These are phyloP conservation scores for Trametes villosa DNA, from an alignment of 768 basidiomycete genomes.

Conservation along the genomic window DNA sequence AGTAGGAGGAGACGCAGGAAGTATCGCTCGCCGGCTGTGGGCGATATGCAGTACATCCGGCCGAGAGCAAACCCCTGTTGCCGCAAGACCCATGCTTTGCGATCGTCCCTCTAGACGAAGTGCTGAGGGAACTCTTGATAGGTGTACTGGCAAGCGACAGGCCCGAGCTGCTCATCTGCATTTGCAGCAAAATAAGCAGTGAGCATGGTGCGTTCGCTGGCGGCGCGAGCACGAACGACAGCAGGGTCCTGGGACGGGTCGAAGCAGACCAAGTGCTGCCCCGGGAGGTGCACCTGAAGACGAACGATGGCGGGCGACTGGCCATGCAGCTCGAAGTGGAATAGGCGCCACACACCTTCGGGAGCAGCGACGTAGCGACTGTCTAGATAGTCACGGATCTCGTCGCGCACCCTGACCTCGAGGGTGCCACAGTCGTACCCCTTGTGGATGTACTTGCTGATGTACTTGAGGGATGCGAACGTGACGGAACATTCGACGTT, in stretches of 20 bases:
- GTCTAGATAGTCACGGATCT: slow-evolving; percentile 42
- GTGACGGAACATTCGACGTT: slow-evolving; percentile 50
- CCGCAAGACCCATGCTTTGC: background rate
- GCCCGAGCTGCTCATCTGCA: slow-evolving; percentile 22
- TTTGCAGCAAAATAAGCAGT: slow-evolving; percentile 27
- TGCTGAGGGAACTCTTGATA: slow-evolving; percentile 47
- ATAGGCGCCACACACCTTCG: slow-evolving; percentile 42
- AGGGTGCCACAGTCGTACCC: slow-evolving; percentile 47
- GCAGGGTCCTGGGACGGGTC: slow-evolving; percentile 27
- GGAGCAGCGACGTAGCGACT: slow-evolving; percentile 42
- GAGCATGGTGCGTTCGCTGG: slow-evolving; percentile 35
- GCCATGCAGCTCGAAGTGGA: background rate
- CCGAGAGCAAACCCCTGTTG: background rate
- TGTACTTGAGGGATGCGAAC: slow-evolving; percentile 48
- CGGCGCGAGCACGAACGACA: slow-evolving; percentile 13
- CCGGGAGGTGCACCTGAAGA: slow-evolving; percentile 47
- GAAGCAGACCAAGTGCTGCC: slow-evolving; percentile 32
- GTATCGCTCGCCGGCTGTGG: background rate
- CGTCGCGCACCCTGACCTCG: slow-evolving; percentile 37
- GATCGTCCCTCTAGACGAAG: too few relatives aligned
- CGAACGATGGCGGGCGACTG: slow-evolving; percentile 37
- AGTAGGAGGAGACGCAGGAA: slow-evolving; percentile 14
- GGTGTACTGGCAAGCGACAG: slow-evolving; percentile 25
- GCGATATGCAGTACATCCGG: slow-evolving; percentile 26
- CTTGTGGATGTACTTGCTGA: slow-evolving; percentile 56